Percentiles rank a stretch among this genome's conserved stretches.
Conservation (phyloP, 306 rosid species). For the Canavalia gladiata region DNA sequence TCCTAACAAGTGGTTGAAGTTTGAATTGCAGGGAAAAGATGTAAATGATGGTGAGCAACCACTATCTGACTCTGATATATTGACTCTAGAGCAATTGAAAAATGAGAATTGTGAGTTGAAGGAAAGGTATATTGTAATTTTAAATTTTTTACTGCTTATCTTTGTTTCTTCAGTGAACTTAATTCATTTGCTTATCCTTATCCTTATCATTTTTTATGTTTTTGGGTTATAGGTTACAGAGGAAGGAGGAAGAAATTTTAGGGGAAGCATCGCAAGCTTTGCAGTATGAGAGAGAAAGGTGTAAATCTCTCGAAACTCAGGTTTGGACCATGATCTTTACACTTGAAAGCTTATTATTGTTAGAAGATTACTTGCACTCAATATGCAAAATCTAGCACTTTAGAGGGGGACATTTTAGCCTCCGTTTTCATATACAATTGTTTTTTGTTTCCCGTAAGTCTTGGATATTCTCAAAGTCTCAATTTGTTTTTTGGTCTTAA, state of each 20-base stretch:
- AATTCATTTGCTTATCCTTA: not conserved
- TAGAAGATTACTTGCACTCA: too few species aligned
- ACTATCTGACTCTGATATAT: slow-evolving; percentile 45
- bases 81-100: slow-evolving; percentile 58
- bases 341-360: slow-evolving; percentile 1
- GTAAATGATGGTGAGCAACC: slow-evolving; percentile 39
- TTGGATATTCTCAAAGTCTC: too few species aligned
- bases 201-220: not conserved
- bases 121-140: slow-evolving; percentile 64
- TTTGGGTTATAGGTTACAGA: slow-evolving; percentile 60
- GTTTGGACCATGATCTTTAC: slow-evolving; percentile 49
- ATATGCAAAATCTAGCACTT: too few species aligned
- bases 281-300: slow-evolving; percentile 64
- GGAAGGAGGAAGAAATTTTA: slow-evolving; percentile 48
- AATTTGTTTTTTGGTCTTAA: too few species aligned
- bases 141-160: not conserved
- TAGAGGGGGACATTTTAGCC: too few species aligned
- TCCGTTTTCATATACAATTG: too few species aligned
- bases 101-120: slow-evolving; percentile 73
- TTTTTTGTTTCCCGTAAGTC: too few species aligned
- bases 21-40: slow-evolving; percentile 63
- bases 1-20: slow-evolving; percentile 39
- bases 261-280: slow-evolving; percentile 53
- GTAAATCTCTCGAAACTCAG: slow-evolving; percentile 70
- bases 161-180: slow-evolving; percentile 14